A percentile compares a stretch with the other conserved stretches of the same genome.
phyloP scores from a whole-genome alignment of 2,329 filamentous ascomycete genomes.

The Bipolaris zeicola region DNA sequence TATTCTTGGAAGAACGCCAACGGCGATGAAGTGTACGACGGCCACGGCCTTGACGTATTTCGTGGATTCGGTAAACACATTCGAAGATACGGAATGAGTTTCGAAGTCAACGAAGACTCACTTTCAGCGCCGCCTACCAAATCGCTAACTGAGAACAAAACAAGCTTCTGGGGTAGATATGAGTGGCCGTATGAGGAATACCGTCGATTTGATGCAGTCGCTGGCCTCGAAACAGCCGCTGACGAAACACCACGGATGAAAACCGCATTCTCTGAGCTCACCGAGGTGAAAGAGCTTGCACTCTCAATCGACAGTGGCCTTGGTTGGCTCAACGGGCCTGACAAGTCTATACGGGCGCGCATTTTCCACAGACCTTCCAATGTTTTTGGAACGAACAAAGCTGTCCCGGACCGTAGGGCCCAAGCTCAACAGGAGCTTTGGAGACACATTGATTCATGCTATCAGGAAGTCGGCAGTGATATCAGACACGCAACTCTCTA shows the following conservation, averaged over 20 bases:
- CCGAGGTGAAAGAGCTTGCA: conserved; percentile 65
- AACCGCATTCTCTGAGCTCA: conserved; percentile 63
- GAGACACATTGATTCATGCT: conserved; percentile 36
- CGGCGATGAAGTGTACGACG: conserved; percentile 55
- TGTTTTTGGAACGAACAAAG: conserved; percentile 55
- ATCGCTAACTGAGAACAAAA: conserved; percentile 58
- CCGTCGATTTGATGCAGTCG: conserved; percentile 63
- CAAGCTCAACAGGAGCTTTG: conserved; percentile 47
- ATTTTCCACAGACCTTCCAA: conserved; percentile 51
- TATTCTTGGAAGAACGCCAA: conserved; percentile 52
- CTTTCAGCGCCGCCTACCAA: conserved; percentile 62
- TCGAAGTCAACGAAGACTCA: conserved; percentile 66
- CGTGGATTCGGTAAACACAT: conserved; percentile 66
- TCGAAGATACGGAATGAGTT: conserved; percentile 67
- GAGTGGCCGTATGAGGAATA: conserved; percentile 67
- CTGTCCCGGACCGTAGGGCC: conserved; percentile 46
- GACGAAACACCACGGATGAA: conserved; percentile 68
- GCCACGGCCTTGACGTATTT: conserved; percentile 67
- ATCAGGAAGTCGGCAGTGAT: conserved; percentile 27
- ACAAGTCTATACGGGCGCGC: conserved; percentile 57
- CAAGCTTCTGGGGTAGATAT: conserved; percentile 68
- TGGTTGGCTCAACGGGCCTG: conserved; percentile 69
- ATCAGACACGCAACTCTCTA: conserved; percentile 39
- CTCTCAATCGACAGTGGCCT: conserved; percentile 70
- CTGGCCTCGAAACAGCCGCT: conserved; percentile 65